Conservation (phyloP, 345 rosid species). For the Cochlearia excelsa region DNA sequence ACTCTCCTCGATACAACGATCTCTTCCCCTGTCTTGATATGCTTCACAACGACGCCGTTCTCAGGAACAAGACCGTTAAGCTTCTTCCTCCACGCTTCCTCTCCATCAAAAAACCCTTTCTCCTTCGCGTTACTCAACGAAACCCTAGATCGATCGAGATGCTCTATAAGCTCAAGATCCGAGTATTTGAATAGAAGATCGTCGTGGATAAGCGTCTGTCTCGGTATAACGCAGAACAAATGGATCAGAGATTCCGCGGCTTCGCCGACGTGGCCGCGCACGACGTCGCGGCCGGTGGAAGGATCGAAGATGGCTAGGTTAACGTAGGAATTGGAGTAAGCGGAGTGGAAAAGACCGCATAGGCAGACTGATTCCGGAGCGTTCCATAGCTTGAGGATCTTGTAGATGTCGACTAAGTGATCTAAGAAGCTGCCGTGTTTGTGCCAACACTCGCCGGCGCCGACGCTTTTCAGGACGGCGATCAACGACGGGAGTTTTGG, state of each 20-base stretch:
- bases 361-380: slow-evolving; percentile 79
- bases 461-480: slow-evolving; percentile 70
- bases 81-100: slow-evolving; percentile 86
- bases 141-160: slow-evolving; percentile 51
- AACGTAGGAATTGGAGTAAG: slow-evolving; percentile 90
- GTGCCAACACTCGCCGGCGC: slow-evolving; percentile 99
- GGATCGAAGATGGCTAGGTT: slow-evolving; percentile 92
- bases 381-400: slow-evolving; percentile 76
- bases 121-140: slow-evolving; percentile 61
- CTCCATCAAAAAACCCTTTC: slow-evolving; percentile 50
- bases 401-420: slow-evolving; percentile 76
- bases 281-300: slow-evolving; percentile 76
- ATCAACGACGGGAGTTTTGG: slow-evolving; percentile 58
- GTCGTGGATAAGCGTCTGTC: slow-evolving; percentile 82
- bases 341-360: slow-evolving; percentile 93
- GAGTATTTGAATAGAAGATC: slow-evolving; percentile 72
- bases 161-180: slow-evolving; percentile 66
- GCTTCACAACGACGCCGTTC: slow-evolving; percentile 55
- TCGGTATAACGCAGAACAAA: slow-evolving; percentile 75
- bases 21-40: slow-evolving; percentile 76
- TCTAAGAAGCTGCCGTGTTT: slow-evolving; percentile 92
- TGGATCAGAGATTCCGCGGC: slow-evolving; percentile 80
- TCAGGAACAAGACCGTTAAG: slow-evolving; percentile 54
- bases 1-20: slow-evolving; percentile 63
- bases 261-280: slow-evolving; percentile 72